Evolutionary conservation across 139 green algal genomes (phyloP).

Genomic region (Chlorella sp.): DNA sequence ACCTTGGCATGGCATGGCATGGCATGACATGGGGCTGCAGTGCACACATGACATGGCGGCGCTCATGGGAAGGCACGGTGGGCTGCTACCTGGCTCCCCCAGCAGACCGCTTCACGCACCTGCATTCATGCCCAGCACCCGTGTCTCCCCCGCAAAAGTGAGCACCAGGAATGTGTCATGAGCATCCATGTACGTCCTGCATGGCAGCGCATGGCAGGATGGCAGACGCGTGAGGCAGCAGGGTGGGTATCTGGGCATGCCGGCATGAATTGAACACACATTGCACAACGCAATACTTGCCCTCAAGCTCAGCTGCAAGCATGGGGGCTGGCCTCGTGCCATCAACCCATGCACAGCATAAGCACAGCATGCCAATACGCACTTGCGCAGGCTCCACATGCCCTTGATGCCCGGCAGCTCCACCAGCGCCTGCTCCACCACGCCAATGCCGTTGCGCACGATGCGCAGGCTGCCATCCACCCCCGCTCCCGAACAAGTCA

Average conservation of each 20-base stretch:
- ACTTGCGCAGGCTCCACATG: slow-evolving; percentile 89
- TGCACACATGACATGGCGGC: background rate
- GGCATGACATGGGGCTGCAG: background rate
- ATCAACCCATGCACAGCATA: too few species aligned
- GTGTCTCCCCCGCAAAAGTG: slow-evolving; percentile 93
- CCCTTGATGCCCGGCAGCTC: slow-evolving; percentile 87
- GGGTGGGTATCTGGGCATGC: too few species aligned
- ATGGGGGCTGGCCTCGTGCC: too few species aligned
- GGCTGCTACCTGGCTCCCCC: background rate
- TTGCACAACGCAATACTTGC: too few species aligned
- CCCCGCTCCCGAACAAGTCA: slow-evolving; percentile 88
- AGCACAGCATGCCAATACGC: background rate
- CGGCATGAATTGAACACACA: too few species aligned
- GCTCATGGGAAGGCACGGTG: background rate
- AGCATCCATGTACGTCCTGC: slow-evolving; percentile 50
- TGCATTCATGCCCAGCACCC: slow-evolving; percentile 85
- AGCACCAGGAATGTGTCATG: slow-evolving; percentile 94
- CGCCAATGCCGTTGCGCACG: slow-evolving; percentile 97
- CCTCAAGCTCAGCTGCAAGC: too few species aligned
- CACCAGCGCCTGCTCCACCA: slow-evolving; percentile 91
- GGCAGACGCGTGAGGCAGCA: too few species aligned
- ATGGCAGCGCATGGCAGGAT: background rate
- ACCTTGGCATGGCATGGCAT: background rate
- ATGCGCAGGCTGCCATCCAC: slow-evolving; percentile 89
- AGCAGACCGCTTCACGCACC: background rate